A percentile compares a stretch with the other conserved stretches of the same genome.
Conservation (phyloP, 768 basidiomycete species). For the Auriscalpium orientale region DNA sequence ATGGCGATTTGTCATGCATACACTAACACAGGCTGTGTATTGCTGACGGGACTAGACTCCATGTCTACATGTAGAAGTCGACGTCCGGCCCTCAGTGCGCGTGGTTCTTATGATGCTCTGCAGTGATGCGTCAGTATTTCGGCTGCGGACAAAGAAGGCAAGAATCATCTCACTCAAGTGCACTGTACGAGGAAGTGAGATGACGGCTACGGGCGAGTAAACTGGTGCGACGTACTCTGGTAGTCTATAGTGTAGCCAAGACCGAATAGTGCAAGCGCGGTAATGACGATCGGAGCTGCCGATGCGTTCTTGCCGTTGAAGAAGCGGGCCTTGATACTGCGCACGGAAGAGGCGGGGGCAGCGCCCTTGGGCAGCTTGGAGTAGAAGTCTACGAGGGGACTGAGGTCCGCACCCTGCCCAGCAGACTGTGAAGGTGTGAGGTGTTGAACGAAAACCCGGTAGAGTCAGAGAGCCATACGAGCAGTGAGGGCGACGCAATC, state of each 20-base stretch:
- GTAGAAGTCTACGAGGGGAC: conserved; percentile 90
- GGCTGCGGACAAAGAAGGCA: not conserved
- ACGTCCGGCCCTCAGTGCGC: conserved; percentile 44
- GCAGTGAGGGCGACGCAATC: conserved; percentile 84
- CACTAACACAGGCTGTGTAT: no score
- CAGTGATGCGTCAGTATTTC: conserved; percentile 15
- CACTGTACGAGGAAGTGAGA: conserved; percentile 38
- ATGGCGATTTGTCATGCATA: no score
- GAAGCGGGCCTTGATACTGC: conserved; percentile 72
- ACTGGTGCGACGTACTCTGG: conserved; percentile 55
- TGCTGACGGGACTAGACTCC: no score
- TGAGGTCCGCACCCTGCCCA: conserved; percentile 73
- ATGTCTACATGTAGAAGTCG: not conserved
- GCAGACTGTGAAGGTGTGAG: conserved; percentile 47
- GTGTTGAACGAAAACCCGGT: not conserved
- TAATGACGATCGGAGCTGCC: conserved; percentile 54
- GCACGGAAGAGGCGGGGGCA: conserved; percentile 45
- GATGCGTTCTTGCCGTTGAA: conserved; percentile 86
- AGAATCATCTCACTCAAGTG: conserved; percentile 61
- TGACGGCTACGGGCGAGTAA: not conserved
- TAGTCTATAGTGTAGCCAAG: conserved; percentile 87
- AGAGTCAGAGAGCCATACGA: conserved; percentile 45
- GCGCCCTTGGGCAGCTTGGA: conserved; percentile 92
- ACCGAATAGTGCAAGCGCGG: conserved; percentile 60
- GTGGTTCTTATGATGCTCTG: conserved; percentile 90